A percentile compares a stretch with the other conserved stretches of the same genome.
Evolutionary conservation across 306 rosid genomes (phyloP).

Genomic region (Rosa rugosa): DNA sequence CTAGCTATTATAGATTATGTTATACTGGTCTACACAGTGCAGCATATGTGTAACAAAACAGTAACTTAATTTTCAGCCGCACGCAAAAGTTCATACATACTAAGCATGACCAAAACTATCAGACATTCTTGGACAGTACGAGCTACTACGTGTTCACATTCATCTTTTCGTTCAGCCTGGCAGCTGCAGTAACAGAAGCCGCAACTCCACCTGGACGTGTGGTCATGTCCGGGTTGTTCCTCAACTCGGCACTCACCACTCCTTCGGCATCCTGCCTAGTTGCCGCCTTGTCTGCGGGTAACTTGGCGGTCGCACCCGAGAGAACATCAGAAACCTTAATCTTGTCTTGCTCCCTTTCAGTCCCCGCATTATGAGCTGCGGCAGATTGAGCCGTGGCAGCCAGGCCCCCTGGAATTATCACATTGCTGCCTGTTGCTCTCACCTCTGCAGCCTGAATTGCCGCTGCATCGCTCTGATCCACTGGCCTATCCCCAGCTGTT

Average conservation of each 20-base stretch:
- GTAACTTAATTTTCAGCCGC: no score
- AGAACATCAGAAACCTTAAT: slow-evolving; percentile 51
- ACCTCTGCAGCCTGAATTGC: slow-evolving; percentile 79
- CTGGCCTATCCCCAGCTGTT: slow-evolving; percentile 47
- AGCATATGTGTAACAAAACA: no score
- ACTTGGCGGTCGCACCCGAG: slow-evolving; percentile 43
- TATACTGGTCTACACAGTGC: no score
- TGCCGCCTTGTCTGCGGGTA: slow-evolving; percentile 54
- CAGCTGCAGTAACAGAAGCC: slow-evolving; percentile 61
- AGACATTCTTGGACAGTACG: neutral
- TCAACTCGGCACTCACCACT: slow-evolving; percentile 57
- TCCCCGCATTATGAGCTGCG: slow-evolving; percentile 42
- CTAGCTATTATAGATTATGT: no score
- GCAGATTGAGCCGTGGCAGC: slow-evolving; percentile 63
- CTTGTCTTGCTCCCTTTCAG: slow-evolving; percentile 42
- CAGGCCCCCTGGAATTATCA: slow-evolving; percentile 49
- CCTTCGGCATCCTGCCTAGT: slow-evolving; percentile 59
- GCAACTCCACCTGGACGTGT: slow-evolving; percentile 69
- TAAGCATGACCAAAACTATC: neutral
- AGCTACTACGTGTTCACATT: neutral
- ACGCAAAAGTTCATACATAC: neutral
- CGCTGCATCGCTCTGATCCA: slow-evolving; percentile 59
- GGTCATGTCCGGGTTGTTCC: slow-evolving; percentile 41
- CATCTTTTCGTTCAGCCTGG: slow-evolving; percentile 54
- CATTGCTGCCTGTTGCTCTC: slow-evolving; percentile 56